Evolutionary conservation across 257 asterid species (phyloP).

Genomic region (Perilla frutescens): DNA sequence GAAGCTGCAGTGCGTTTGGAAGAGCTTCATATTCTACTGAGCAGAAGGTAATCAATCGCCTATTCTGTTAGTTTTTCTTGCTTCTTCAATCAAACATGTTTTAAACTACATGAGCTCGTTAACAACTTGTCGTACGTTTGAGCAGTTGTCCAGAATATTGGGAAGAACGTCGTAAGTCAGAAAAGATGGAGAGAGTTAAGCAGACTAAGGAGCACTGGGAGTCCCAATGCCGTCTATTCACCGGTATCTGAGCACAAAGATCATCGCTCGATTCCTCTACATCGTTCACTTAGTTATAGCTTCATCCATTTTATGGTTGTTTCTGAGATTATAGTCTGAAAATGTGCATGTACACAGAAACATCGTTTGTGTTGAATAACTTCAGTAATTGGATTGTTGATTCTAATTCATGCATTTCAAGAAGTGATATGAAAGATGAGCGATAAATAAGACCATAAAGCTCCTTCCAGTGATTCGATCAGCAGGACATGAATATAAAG

Average conservation of each 20-base stretch:
- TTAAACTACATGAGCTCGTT: neutral
- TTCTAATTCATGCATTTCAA: neutral
- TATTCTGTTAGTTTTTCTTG: neutral
- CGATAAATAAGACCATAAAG: constrained; percentile 4
- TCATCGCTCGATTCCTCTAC: no score
- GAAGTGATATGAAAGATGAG: neutral
- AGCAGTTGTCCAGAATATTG: constrained; percentile 84
- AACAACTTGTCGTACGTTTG: neutral
- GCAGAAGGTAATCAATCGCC: constrained; percentile 54
- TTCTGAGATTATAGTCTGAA: neutral
- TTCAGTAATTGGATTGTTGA: constrained; percentile 6
- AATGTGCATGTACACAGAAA: neutral
- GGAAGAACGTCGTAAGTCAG: constrained; percentile 70
- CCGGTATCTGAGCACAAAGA: constrained; percentile 51
- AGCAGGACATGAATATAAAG: constrained; percentile 12
- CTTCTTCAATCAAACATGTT: neutral
- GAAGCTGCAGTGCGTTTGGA: constrained; percentile 81
- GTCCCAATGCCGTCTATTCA: constrained; percentile 68
- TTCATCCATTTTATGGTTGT: neutral
- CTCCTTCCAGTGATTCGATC: constrained; percentile 11
- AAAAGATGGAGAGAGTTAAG: constrained; percentile 68
- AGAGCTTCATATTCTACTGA: constrained; percentile 78
- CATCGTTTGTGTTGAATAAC: neutral
- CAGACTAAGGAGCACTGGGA: constrained; percentile 97
- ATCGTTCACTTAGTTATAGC: no score